phyloP scores from a whole-genome alignment of 257 asterid genomes.

The Jaltomata sinuosa region DNA sequence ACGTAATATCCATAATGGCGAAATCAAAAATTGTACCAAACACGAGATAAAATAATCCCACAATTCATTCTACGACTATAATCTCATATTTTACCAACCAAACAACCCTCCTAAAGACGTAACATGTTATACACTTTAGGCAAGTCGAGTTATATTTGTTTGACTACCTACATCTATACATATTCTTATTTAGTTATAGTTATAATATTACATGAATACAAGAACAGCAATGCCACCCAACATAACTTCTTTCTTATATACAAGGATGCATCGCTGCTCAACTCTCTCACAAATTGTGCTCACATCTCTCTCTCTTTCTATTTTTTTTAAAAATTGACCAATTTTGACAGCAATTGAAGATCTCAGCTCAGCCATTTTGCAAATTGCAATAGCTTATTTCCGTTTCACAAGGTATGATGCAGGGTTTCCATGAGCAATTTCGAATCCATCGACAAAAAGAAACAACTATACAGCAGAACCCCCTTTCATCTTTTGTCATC shows the following conservation, averaged over 20 bases:
- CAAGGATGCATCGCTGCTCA: background rate
- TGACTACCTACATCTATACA: background rate
- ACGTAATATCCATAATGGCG: background rate
- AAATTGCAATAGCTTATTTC: background rate
- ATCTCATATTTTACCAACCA: too few relatives aligned
- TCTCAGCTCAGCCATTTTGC: background rate
- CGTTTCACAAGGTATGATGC: background rate
- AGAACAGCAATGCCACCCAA: background rate
- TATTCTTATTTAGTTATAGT: background rate
- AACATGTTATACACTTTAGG: background rate
- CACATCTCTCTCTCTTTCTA: background rate
- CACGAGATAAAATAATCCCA: background rate
- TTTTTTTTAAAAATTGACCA: background rate
- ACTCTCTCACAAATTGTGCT: background rate
- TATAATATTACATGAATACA: background rate
- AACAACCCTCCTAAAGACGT: too few relatives aligned
- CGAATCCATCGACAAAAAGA: background rate
- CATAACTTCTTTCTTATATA: background rate
- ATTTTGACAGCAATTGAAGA: background rate
- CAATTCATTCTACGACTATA: background rate
- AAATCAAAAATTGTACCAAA: background rate
- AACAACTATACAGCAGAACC: background rate
- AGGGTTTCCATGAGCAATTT: background rate
- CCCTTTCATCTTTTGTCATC: slow-evolving; percentile 22
- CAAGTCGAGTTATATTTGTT: background rate